Evolutionary conservation across 108 stramenopile species (phyloP).

Genomic region (Skeletonema potamos): DNA sequence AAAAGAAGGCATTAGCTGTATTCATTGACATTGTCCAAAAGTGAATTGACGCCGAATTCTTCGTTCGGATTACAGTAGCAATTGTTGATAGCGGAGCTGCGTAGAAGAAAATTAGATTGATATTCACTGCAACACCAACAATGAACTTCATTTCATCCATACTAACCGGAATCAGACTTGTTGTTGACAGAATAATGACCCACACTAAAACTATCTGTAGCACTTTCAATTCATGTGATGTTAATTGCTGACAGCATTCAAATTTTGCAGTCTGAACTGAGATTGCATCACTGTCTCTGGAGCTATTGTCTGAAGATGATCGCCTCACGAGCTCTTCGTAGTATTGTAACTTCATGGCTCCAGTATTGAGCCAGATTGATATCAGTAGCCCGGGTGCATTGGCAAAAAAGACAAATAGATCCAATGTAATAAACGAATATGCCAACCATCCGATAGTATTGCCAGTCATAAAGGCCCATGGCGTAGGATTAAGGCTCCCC

Average conservation of each 20-base stretch:
- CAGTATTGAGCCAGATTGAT: conserved; percentile 65
- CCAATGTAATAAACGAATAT: conserved; percentile 53
- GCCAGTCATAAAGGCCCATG: conserved; percentile 81
- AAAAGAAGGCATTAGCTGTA: conserved; percentile 70
- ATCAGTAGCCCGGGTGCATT: conserved; percentile 64
- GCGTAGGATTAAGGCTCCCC: conserved; percentile 71
- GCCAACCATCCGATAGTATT: conserved; percentile 69
- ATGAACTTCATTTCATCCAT: conserved; percentile 26
- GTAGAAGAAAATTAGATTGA: conserved; percentile 46
- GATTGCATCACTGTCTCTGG: neutral
- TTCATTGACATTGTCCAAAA: conserved; percentile 73
- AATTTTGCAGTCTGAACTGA: conserved; percentile 1
- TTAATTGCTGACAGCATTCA: conserved; percentile 8
- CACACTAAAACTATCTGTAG: conserved; percentile 20
- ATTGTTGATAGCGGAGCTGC: conserved; percentile 44
- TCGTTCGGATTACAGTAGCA: conserved; percentile 21
- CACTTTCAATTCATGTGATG: conserved; percentile 33
- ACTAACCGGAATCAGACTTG: conserved; percentile 16
- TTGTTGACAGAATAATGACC: conserved; percentile 29
- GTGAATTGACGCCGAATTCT: conserved; percentile 62
- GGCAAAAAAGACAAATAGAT: conserved; percentile 70
- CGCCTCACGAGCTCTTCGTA: conserved; percentile 31
- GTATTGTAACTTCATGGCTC: conserved; percentile 73
- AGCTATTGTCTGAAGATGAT: conserved; percentile 1
- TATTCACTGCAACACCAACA: conserved; percentile 44